Evolutionary conservation across 306 rosid genomes (phyloP).

Genomic region (Malus orientalis): DNA sequence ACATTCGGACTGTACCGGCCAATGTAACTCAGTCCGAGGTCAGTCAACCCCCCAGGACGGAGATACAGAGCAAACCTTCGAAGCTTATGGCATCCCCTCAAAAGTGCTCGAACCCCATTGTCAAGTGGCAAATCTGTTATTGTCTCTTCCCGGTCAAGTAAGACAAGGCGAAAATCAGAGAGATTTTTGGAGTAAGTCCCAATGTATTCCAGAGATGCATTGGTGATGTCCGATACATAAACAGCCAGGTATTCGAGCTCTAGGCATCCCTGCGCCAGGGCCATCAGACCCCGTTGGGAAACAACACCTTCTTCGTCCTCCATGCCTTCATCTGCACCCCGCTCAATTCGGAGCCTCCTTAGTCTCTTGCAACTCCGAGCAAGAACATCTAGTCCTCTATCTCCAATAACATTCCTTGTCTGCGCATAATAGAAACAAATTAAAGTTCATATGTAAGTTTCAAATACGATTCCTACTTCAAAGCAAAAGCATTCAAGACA

Average conservation of each 20-base stretch:
- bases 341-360: slow-evolving; percentile 78
- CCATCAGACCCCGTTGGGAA: slow-evolving; percentile 87
- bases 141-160: slow-evolving; percentile 67
- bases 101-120: slow-evolving; percentile 75
- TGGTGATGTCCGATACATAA: slow-evolving; percentile 83
- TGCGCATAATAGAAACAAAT: slow-evolving; percentile 30
- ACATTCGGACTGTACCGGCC: slow-evolving; percentile 78
- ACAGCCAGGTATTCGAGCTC: slow-evolving; percentile 84
- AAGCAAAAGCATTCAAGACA: neutral
- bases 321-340: slow-evolving; percentile 91
- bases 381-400: slow-evolving; percentile 88
- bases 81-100: slow-evolving; percentile 78
- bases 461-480: slow-evolving; percentile 4
- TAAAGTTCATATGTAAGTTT: slow-evolving; percentile 4
- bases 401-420: slow-evolving; percentile 96
- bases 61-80: slow-evolving; percentile 86
- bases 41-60: slow-evolving; percentile 74
- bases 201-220: slow-evolving; percentile 58
- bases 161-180: slow-evolving; percentile 80
- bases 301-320: slow-evolving; percentile 88
- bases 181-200: slow-evolving; percentile 73
- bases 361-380: slow-evolving; percentile 67
- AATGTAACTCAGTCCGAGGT: slow-evolving; percentile 66
- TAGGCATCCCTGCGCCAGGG: slow-evolving; percentile 81
- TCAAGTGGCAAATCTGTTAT: slow-evolving; percentile 90